Evolutionary conservation across 495 filamentous ascomycete genomes (phyloP), one percentile per base, ranked within the genome.

Genomic region (Hypoxylon perforatum): DNA sequence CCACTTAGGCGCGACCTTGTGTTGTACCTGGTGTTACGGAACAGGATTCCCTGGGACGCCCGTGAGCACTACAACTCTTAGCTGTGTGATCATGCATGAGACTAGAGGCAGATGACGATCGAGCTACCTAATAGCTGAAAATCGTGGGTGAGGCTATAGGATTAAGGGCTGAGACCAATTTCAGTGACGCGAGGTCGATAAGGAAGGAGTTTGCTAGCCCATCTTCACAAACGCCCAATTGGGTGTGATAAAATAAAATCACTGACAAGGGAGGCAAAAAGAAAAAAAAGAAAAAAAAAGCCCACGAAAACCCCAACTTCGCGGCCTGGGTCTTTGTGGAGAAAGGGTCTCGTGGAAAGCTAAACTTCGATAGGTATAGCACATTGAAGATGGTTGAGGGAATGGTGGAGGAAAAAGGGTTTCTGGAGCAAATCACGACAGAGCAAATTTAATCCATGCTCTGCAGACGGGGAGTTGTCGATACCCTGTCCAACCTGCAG

Each of bases 231-330:
- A 33, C 8, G 11, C 3, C 30, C 30, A n/a, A n/a, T n/a, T 33
- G 25, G 25, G 25, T 8, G 25, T 28, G 11, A 33, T 1, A 33
- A 10, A 5, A 10, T 9, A 10, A 33, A 33, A 44, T 55, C 50
- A 36, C 38, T 45, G 63, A 50, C 21, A 53, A 64, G 65, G 52
- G 57, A 67, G 65, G 65, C 49, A 57, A 46, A 63, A 58, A 44
- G 45, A 33, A 58, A 67, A 49, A 55, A 65, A 70, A 69, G 52
- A 67, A 68, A 61, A 65, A 50, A 44, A 56, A 68, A 76, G 67
- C n/a, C n/a, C 22, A 57, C 33, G 7, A 33, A 5, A 62, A 65
- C 67, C 61, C 62, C 62, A 58, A 70, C 57, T 65, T 65, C 61
- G 48, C 45, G 51, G 57, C 33, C 57, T 61, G 41, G 61, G 61